A percentile compares a stretch with the other conserved stretches of the same genome.
Evolutionary conservation across 2,329 filamentous ascomycete species (phyloP).

Genomic region (Ophiobolus disseminans): DNA sequence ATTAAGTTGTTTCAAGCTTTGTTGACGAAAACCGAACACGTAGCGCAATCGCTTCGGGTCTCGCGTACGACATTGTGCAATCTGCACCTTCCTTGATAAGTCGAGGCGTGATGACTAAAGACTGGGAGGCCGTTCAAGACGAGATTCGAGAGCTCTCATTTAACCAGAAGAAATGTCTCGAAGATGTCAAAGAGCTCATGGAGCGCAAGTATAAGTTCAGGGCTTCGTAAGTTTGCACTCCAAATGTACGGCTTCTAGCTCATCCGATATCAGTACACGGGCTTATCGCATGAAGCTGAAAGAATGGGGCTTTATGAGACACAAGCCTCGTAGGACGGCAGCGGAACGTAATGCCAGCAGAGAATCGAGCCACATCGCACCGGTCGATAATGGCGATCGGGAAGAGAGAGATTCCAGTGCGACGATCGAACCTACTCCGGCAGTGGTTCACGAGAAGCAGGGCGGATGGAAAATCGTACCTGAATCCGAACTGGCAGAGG

Average conservation of each 20-base stretch:
- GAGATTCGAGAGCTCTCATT: constrained; percentile 44
- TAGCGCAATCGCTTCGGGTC: not conserved
- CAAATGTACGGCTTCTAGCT: not conserved
- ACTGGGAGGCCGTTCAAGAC: constrained; percentile 37
- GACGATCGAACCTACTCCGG: not conserved
- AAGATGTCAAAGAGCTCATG: constrained; percentile 45
- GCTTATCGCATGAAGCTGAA: constrained; percentile 48
- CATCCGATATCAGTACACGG: constrained; percentile 30
- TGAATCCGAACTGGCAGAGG: constrained; percentile 1
- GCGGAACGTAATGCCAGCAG: constrained; percentile 6
- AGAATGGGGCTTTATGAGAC: constrained; percentile 44
- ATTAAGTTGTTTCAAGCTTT: too few species aligned
- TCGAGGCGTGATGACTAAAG: constrained; percentile 36
- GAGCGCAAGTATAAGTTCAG: constrained; percentile 41
- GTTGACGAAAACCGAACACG: not conserved
- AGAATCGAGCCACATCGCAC: not conserved
- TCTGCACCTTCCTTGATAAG: not conserved
- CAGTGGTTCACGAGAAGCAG: constrained; percentile 4
- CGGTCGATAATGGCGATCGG: constrained; percentile 6
- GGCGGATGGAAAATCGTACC: constrained; percentile 16
- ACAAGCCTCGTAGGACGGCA: constrained; percentile 17
- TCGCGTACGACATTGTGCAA: not conserved
- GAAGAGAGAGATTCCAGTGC: constrained; percentile 12
- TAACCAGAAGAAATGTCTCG: constrained; percentile 40
- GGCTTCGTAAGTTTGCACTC: constrained; percentile 39